A percentile compares a stretch with the other conserved stretches of the same genome.
Evolutionary conservation across 345 rosid genomes (phyloP).

Genomic region (Arabis hirsuta): DNA sequence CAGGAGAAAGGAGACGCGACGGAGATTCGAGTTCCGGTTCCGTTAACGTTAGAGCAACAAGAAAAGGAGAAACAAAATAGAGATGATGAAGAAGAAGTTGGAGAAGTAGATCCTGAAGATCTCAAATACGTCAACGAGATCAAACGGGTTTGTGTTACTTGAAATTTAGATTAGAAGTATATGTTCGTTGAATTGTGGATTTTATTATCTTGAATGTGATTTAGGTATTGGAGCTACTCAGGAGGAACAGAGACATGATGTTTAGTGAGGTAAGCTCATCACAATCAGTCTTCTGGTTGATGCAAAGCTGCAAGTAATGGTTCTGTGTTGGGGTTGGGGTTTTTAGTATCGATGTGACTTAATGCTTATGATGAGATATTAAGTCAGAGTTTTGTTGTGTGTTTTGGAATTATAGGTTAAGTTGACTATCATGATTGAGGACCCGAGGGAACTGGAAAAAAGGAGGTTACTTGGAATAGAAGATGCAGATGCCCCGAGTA

Average conservation of each 20-base stretch:
- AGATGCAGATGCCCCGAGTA: constrained; percentile 71
- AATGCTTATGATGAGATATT: constrained; percentile 1
- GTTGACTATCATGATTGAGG: constrained; percentile 85
- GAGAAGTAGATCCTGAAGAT: constrained; percentile 45
- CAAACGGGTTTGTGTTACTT: constrained; percentile 42
- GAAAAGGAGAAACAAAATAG: constrained; percentile 38
- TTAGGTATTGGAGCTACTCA: constrained; percentile 84
- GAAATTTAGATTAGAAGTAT: too few species aligned
- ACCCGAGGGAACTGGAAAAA: constrained; percentile 87
- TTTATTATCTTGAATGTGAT: background rate
- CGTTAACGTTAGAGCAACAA: constrained; percentile 45
- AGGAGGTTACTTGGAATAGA: constrained; percentile 87
- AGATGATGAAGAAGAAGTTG: constrained; percentile 36
- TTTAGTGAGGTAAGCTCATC: constrained; percentile 65
- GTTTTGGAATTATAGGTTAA: constrained; percentile 60
- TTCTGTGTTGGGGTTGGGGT: background rate
- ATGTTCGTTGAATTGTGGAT: background rate
- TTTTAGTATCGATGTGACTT: background rate
- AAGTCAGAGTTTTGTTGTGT: constrained; percentile 3
- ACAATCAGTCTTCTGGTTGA: background rate
- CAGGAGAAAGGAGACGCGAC: constrained; percentile 47
- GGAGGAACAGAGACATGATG: constrained; percentile 88
- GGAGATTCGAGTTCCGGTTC: constrained; percentile 47
- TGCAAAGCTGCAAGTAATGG: constrained; percentile 6
- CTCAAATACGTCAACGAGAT: constrained; percentile 45